Evolutionary conservation across 805 yeast species (phyloP).

Genomic region (Metschnikowia lunata): DNA sequence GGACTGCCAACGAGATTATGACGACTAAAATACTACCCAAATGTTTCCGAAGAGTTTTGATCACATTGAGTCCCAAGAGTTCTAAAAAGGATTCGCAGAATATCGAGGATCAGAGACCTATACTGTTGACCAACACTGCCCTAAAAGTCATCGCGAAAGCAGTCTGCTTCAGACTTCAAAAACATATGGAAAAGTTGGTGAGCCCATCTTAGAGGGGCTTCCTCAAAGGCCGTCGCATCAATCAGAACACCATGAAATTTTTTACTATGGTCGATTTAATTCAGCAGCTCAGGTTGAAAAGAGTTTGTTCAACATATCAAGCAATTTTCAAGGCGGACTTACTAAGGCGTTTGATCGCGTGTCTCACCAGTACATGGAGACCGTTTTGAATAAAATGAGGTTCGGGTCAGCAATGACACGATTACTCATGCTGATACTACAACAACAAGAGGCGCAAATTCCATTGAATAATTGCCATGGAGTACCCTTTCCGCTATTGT

Average conservation of each 20-base stretch:
- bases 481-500: too few species aligned
- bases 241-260: conserved; percentile 1
- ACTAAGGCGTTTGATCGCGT: too few species aligned
- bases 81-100: neutral
- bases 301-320: neutral
- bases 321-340: conserved; percentile 1
- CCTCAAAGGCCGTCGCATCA: neutral
- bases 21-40: neutral
- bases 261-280: neutral
- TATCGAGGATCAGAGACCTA: neutral
- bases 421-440: too few species aligned
- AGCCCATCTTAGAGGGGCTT: neutral
- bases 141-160: conserved; percentile 1
- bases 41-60: neutral
- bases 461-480: too few species aligned
- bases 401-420: too few species aligned
- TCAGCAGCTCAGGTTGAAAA: neutral
- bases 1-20: neutral
- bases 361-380: neutral
- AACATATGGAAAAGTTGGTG: neutral
- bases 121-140: neutral
- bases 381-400: neutral
- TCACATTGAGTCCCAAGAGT: neutral
- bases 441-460: too few species aligned
- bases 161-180: neutral